phyloP scores from a whole-genome alignment of 2,329 filamentous ascomycete genomes.

The Phialocephala subalpina region DNA sequence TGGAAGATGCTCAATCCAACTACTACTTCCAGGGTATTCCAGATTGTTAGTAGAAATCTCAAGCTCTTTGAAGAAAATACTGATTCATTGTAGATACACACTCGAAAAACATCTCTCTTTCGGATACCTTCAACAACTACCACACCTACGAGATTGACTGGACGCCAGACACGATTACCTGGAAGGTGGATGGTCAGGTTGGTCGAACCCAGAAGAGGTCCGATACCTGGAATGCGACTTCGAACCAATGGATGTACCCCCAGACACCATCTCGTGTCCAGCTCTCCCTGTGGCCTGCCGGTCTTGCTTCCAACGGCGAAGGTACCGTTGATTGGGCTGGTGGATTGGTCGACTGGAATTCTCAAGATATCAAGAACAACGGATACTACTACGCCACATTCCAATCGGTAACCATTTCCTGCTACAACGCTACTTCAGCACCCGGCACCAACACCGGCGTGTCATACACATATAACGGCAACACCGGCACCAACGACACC shows the following conservation, averaged over 20 bases:
- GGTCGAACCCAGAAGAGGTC: slow-evolving; percentile 77
- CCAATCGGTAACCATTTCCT: slow-evolving; percentile 80
- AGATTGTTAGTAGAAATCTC: slow-evolving; percentile 71
- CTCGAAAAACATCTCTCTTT: slow-evolving; percentile 72
- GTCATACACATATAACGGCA: slow-evolving; percentile 79
- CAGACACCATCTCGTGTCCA: slow-evolving; percentile 92
- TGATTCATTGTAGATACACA: slow-evolving; percentile 69
- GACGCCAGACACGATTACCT: slow-evolving; percentile 85
- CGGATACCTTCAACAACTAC: slow-evolving; percentile 77
- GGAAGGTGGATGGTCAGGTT: slow-evolving; percentile 84
- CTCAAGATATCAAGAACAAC: slow-evolving; percentile 78
- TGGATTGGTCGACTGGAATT: slow-evolving; percentile 87
- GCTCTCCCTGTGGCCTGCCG: slow-evolving; percentile 95
- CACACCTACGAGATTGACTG: slow-evolving; percentile 96
- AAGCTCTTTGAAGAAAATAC: slow-evolving; percentile 32
- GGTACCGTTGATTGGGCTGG: slow-evolving; percentile 94
- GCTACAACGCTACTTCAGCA: slow-evolving; percentile 71
- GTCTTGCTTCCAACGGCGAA: slow-evolving; percentile 76
- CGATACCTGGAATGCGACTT: slow-evolving; percentile 86
- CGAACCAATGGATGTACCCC: slow-evolving; percentile 85
- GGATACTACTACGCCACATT: slow-evolving; percentile 91
- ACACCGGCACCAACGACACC: slow-evolving; percentile 75
- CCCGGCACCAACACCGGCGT: slow-evolving; percentile 75
- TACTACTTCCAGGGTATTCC: slow-evolving; percentile 96
- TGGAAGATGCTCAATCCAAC: slow-evolving; percentile 85